Evolutionary conservation across 2,329 filamentous ascomycete species (phyloP).

Genomic region (Stagonosporopsis rhizophila): DNA sequence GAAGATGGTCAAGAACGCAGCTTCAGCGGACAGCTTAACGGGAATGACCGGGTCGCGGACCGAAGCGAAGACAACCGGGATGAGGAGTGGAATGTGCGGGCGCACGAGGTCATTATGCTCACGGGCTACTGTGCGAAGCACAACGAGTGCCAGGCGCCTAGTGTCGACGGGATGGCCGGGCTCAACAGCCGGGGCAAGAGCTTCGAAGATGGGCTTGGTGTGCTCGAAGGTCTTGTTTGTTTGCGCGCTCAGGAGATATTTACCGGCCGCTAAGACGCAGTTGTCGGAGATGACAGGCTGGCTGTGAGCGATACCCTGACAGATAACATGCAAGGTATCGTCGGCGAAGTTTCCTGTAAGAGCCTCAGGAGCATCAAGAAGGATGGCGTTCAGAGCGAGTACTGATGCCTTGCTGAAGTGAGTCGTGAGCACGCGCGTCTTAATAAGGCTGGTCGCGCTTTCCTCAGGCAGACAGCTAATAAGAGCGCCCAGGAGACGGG

Average conservation of each 20-base stretch:
- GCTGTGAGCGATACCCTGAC: slow-evolving; percentile 78
- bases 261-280: slow-evolving; percentile 85
- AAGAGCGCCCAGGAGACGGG: slow-evolving; percentile 85
- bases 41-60: slow-evolving; percentile 93
- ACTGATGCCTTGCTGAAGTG: slow-evolving; percentile 80
- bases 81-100: slow-evolving; percentile 81
- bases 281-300: slow-evolving; percentile 84
- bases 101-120: slow-evolving; percentile 80
- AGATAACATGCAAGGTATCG: slow-evolving; percentile 78
- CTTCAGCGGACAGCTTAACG: slow-evolving; percentile 93
- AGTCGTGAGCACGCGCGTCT: slow-evolving; percentile 77
- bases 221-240: slow-evolving; percentile 75
- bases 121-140: slow-evolving; percentile 83
- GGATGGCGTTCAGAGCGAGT: slow-evolving; percentile 85
- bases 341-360: slow-evolving; percentile 74
- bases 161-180: slow-evolving; percentile 83
- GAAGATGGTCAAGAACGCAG: slow-evolving; percentile 91
- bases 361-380: slow-evolving; percentile 78
- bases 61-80: slow-evolving; percentile 83
- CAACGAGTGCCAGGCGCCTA: slow-evolving; percentile 83
- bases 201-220: slow-evolving; percentile 80
- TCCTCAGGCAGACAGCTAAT: slow-evolving; percentile 84
- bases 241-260: slow-evolving; percentile 76
- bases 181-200: slow-evolving; percentile 75
- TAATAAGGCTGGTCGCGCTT: slow-evolving; percentile 67